A percentile compares a stretch with the other conserved stretches of the same genome.
These are phyloP conservation scores for Simplicillium aogashimaense DNA, from an alignment of 2,329 filamentous ascomycete genomes.

Conservation along the genomic window DNA sequence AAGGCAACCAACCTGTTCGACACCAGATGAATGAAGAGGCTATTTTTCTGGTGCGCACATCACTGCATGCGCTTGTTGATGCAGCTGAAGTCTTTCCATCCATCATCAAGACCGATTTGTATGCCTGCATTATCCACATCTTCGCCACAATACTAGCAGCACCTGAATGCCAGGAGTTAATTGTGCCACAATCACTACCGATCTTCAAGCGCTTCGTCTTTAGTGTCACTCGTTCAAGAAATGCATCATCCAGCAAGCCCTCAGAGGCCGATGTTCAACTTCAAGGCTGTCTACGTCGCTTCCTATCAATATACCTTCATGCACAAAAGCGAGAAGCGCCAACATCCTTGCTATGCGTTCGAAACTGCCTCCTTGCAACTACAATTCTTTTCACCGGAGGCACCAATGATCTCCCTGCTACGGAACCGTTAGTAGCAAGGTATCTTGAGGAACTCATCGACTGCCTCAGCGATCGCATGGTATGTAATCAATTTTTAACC, in stretches of 20 bases:
- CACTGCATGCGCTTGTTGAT: slow-evolving; percentile 82
- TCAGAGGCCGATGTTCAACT: slow-evolving; percentile 58
- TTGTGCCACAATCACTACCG: slow-evolving; percentile 82
- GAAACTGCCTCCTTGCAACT: slow-evolving; percentile 80
- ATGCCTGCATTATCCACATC: slow-evolving; percentile 94
- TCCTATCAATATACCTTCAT: slow-evolving; percentile 68
- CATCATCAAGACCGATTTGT: slow-evolving; percentile 92
- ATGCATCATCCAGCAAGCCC: slow-evolving; percentile 22
- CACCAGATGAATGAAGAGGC: slow-evolving; percentile 83
- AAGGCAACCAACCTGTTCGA: slow-evolving; percentile 54
- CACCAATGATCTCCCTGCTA: slow-evolving; percentile 60
- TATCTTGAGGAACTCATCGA: slow-evolving; percentile 78
- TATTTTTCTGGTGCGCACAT: slow-evolving; percentile 66
- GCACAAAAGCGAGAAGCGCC: slow-evolving; percentile 67
- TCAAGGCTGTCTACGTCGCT: slow-evolving; percentile 71
- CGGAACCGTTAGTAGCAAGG: slow-evolving; percentile 63
- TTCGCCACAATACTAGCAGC: slow-evolving; percentile 89
- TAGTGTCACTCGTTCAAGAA: slow-evolving; percentile 50
- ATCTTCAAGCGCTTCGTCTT: slow-evolving; percentile 86
- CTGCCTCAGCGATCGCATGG: slow-evolving; percentile 70
- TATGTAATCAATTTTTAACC: slow-evolving; percentile 34
- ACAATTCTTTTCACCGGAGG: slow-evolving; percentile 84
- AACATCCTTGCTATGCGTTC: slow-evolving; percentile 76
- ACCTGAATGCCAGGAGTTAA: slow-evolving; percentile 70
- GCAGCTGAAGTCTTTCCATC: slow-evolving; percentile 92